Evolutionary conservation across 225 moss, liverwort and hornwort species (phyloP), one percentile per base, ranked within the genome.

Genomic region (Pseudisothecium myosuroides): DNA sequence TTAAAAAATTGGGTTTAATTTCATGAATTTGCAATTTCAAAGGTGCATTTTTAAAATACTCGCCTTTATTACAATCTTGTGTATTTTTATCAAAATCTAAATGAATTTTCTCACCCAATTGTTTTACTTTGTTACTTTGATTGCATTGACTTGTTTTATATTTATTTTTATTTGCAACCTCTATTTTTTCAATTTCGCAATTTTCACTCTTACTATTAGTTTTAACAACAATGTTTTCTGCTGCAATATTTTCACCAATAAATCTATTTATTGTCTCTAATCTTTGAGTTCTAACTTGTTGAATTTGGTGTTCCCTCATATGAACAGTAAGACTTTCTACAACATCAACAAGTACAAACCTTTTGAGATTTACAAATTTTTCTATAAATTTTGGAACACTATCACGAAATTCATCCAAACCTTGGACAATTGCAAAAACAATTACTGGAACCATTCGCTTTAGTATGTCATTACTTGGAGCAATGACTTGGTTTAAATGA

Each of bases 401-500:
- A 6, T 95, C 93, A 56, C 92, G 39, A 87, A 95, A 94, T 7
- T 95, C 93, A 58, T 95, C 94, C 7, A 94, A 89, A 47, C 95
- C 94, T 92, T 95, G 94, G 71, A 95, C 93, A 87, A 95, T 95
- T 76, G 95, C 94, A 87, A 94, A 95, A 82, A 95, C 95, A 77
- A 95, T 95, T 18, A 95, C 89, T 5, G 93, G 94, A n/a, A 95
- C 95, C 95, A 95, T 95, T 49, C 34, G 85, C 85, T 95, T 95
- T 10, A 95, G 92, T 12, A 95, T 90, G 47, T 95, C 95, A 76
- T 93, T 95, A 68, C 90, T 93, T 39, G 94, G 94, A 36, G 94
- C 91, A 92, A 95, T 93, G 62, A 95, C 95, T 92, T 95, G 95
- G 74, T 94, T 91, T 43, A 95, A 89, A 43, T 92, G 60, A 54